phyloP scores from a whole-genome alignment of 371 early-diverging fungal genomes.

The Fennellomyces sp. region DNA sequence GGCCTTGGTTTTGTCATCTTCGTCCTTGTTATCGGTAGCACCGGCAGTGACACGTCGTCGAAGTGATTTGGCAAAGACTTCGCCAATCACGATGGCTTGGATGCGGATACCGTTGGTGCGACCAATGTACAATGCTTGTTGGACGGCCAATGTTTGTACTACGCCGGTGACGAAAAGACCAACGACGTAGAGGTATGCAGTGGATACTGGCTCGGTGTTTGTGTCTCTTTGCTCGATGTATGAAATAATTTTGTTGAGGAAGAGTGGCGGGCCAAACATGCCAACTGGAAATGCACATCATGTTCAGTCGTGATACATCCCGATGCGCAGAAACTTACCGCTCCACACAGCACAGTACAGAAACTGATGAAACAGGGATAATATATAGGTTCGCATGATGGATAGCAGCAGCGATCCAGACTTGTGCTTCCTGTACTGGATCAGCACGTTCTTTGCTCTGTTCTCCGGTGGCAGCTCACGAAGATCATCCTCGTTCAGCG shows the following conservation, averaged over 20 bases:
- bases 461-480: conserved; percentile 41
- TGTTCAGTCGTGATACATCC: no score
- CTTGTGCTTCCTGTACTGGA: conserved; percentile 14
- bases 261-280: conserved; percentile 60
- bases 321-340: conserved; percentile 12
- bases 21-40: conserved; percentile 14
- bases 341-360: conserved; percentile 53
- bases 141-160: conserved; percentile 47
- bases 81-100: conserved; percentile 62
- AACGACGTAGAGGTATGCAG: conserved; percentile 62
- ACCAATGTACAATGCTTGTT: conserved; percentile 60
- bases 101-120: conserved; percentile 54
- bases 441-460: conserved; percentile 32
- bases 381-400: conserved; percentile 35
- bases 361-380: conserved; percentile 39
- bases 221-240: conserved; percentile 50
- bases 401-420: background rate
- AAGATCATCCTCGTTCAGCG: conserved; percentile 56
- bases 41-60: conserved; percentile 49
- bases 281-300: background rate
- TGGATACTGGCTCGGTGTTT: conserved; percentile 21
- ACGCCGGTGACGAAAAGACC: conserved; percentile 58
- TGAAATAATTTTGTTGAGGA: conserved; percentile 57
- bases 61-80: conserved; percentile 61
- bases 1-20: conserved; percentile 17